Percentiles rank a stretch among this genome's conserved stretches.
phyloP scores from a whole-genome alignment of 2,329 filamentous ascomycete genomes.

The Zopfia rhizophila region DNA sequence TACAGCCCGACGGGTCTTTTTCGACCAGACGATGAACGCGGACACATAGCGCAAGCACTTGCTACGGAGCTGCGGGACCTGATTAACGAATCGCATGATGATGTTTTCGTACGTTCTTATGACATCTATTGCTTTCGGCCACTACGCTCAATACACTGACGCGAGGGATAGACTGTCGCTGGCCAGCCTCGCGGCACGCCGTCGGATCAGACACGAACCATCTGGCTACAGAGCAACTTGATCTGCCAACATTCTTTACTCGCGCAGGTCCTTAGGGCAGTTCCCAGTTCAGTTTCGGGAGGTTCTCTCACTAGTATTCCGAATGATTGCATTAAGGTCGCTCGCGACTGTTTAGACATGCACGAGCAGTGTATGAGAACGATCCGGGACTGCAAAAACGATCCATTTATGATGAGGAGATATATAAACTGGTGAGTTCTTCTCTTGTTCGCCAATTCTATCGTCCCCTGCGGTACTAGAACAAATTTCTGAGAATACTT shows the following conservation, averaged over 20 bases:
- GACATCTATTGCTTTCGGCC: too few species aligned
- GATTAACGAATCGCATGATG: conserved; percentile 22
- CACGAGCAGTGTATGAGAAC: conserved; percentile 47
- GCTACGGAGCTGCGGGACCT: conserved; percentile 30
- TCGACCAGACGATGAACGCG: conserved; percentile 24
- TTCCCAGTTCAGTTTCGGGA: conserved; percentile 29
- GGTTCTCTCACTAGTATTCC: conserved; percentile 23
- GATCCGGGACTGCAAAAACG: conserved; percentile 34
- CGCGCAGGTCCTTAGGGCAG: conserved; percentile 46
- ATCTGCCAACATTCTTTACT: conserved; percentile 50
- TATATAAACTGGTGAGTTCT: conserved; percentile 50
- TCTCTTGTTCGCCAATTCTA: conserved; percentile 7
- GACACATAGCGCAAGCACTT: conserved; percentile 23
- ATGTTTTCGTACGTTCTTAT: conserved; percentile 17
- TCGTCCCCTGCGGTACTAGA: background rate
- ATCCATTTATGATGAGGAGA: conserved; percentile 42
- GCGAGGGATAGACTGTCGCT: conserved; percentile 1
- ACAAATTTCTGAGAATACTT: background rate
- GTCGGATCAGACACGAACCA: conserved; percentile 35
- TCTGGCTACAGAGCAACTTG: conserved; percentile 48
- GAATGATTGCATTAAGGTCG: conserved; percentile 43
- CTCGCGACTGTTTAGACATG: conserved; percentile 47
- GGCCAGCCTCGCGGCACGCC: conserved; percentile 4
- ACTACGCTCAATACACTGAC: too few species aligned
- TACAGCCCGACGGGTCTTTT: conserved; percentile 40